Evolutionary conservation across 345 rosid species (phyloP).

Genomic region (Eucalyptus caleyi): DNA sequence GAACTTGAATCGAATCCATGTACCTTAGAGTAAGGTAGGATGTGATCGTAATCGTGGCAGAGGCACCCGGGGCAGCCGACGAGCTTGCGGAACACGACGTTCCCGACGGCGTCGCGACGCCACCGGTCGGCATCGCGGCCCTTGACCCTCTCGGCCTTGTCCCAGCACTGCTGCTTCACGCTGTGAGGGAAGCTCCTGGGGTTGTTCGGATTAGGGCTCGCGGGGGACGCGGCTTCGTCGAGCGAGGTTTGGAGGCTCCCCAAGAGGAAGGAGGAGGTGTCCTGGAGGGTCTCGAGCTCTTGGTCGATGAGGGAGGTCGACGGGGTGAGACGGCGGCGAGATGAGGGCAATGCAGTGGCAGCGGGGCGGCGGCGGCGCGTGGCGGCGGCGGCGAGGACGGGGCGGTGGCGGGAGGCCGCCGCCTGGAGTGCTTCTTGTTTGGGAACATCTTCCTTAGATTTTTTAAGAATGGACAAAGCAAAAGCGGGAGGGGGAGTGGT

Average conservation of each 20-base stretch:
- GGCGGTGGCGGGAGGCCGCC: conserved; percentile 17
- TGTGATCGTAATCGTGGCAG: conserved; percentile 95
- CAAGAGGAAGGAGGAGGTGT: conserved; percentile 13
- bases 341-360: background rate
- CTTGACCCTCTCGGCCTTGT: conserved; percentile 76
- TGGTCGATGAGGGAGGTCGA: conserved; percentile 40
- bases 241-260: conserved; percentile 21
- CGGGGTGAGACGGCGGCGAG: conserved; percentile 11
- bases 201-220: conserved; percentile 27
- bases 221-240: conserved; percentile 10
- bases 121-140: conserved; percentile 85
- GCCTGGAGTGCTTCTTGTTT: conserved; percentile 8
- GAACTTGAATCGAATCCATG: background rate
- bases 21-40: conserved; percentile 92
- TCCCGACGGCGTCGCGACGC: conserved; percentile 80
- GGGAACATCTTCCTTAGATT: background rate
- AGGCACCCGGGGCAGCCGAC: conserved; percentile 95
- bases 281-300: conserved; percentile 8
- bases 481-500: background rate
- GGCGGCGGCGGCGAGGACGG: conserved; percentile 21
- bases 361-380: background rate
- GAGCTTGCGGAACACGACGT: conserved; percentile 78
- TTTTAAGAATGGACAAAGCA: background rate
- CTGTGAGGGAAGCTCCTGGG: conserved; percentile 80
- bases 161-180: conserved; percentile 97